Evolutionary conservation across 2,329 filamentous ascomycete species (phyloP), one percentile per base, ranked within the genome.

Genomic region (Xylariaceae sp.): DNA sequence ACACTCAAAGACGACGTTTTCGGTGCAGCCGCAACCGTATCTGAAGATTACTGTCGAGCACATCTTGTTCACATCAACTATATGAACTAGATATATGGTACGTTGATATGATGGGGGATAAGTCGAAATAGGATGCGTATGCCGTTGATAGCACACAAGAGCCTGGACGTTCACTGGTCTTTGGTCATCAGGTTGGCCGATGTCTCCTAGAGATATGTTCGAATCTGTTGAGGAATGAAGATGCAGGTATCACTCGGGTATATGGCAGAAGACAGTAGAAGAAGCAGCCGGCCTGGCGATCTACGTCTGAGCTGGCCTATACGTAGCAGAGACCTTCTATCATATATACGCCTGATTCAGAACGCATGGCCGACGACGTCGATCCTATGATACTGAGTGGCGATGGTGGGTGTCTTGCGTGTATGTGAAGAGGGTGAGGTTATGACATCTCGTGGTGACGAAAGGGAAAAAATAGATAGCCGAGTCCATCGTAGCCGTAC

Each of bases 11-110:
- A 51, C 47, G 18, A 59, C 58, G 30, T 26, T 49, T 40, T 66
- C 59, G 29, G 34, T 16, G 44, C 65, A 67, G 36, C 64, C 63
- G 51, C 65, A 68, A 32, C 47, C 52, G 55, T 68, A 68, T 32
- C 30, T 32, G 58, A 61, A 68, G 10, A 37, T 46, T n/a, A 67
- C 55, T 4, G 54, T 51, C 4, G 51, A 60, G 43, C 65, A 66
- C 64, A 67, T 67, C 15, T 16, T 40, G 12, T 46, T 8, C 4
- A 13, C 19, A 42, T 42, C n/a, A 34, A 13, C n/a, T 19, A 19
- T 8, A 26, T 26, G 26, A 26, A 40, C 36, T 5, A 26, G 43
- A 36, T 52, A 41, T 26, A 26, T 8, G 26, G n/a, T n/a, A n/a
- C n/a, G n/a, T n/a, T n/a, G n/a, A n/a, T n/a, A n/a, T n/a, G n/a